Percentiles rank a stretch among this genome's conserved stretches.
Conservation (phyloP, 1,284 basidiomycete genomes). For the Puccinia triticina region DNA sequence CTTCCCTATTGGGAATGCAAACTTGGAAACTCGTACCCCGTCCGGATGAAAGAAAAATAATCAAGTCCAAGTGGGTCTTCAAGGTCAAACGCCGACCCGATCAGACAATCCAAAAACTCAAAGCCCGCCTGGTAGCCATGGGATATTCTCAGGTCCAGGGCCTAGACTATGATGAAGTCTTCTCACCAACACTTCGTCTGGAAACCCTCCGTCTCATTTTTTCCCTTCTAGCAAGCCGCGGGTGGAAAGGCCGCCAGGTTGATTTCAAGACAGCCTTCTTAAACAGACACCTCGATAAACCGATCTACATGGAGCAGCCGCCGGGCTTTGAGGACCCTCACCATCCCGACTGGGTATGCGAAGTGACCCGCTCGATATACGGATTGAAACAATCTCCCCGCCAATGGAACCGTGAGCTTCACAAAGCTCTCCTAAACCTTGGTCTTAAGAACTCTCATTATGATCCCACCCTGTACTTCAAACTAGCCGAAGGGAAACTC, state of each 20-base stretch:
- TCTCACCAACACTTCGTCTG: conserved; percentile 3
- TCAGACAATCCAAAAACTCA: conserved; percentile 1
- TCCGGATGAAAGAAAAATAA: not conserved
- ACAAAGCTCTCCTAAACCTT: too few species aligned
- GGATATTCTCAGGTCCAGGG: conserved; percentile 3
- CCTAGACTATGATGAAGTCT: conserved; percentile 10
- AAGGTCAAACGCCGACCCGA: not conserved
- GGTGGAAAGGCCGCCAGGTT: not conserved
- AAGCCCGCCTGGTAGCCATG: not conserved
- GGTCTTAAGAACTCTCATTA: not conserved
- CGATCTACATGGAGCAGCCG: conserved; percentile 15
- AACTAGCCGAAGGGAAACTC: not conserved
- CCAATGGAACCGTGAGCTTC: too few species aligned
- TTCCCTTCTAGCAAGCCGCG: not conserved
- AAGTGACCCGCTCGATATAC: too few species aligned
- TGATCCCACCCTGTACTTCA: not conserved
- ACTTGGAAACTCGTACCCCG: not conserved
- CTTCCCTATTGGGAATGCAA: not conserved
- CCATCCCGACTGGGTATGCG: too few species aligned
- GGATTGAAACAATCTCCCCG: too few species aligned
- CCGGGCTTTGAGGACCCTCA: not conserved
- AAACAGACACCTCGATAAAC: not conserved
- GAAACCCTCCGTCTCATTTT: conserved; percentile 12
- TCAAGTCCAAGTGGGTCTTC: conserved; percentile 15
- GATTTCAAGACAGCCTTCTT: conserved; percentile 27